Evolutionary conservation across 805 yeast species (phyloP).

Genomic region (Sugiyamaella smithiae): DNA sequence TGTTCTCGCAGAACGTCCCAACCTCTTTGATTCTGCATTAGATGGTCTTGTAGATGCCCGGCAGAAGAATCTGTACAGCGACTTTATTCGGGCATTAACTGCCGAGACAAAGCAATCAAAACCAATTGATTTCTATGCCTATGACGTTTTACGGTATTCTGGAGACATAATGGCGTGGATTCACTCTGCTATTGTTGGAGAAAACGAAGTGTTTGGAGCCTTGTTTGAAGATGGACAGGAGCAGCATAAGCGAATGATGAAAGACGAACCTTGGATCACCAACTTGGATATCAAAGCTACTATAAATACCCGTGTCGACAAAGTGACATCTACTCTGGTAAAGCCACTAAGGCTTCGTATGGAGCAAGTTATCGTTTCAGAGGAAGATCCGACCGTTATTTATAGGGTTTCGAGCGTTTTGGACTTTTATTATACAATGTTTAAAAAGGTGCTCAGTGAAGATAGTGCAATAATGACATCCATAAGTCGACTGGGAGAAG

Average conservation of each 20-base stretch:
- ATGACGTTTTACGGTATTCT: conserved; percentile 76
- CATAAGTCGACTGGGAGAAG: conserved; percentile 35
- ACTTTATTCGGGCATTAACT: conserved; percentile 49
- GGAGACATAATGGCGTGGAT: conserved; percentile 88
- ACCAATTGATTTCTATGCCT: conserved; percentile 63
- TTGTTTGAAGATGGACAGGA: conserved; percentile 47
- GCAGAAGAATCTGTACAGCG: conserved; percentile 59
- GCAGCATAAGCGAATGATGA: conserved; percentile 1
- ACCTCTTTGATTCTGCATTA: conserved; percentile 54
- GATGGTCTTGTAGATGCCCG: conserved; percentile 66
- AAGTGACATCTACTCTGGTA: conserved; percentile 52
- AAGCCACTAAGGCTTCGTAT: conserved; percentile 61
- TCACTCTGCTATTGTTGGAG: conserved; percentile 83
- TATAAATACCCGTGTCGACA: conserved; percentile 41
- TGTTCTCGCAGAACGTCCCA: conserved; percentile 36
- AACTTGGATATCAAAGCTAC: conserved; percentile 31
- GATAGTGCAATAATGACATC: conserved; percentile 29
- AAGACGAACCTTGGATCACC: conserved; percentile 19
- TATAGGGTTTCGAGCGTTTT: conserved; percentile 61
- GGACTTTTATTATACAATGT: conserved; percentile 66
- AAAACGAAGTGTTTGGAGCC: conserved; percentile 67
- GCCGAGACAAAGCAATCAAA: conserved; percentile 31
- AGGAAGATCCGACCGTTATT: conserved; percentile 53
- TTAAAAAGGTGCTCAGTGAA: conserved; percentile 34
- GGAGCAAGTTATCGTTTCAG: conserved; percentile 67